Evolutionary conservation across 306 rosid genomes (phyloP), one percentile per base, ranked within the genome.

Genomic region (Vigna radiata): DNA sequence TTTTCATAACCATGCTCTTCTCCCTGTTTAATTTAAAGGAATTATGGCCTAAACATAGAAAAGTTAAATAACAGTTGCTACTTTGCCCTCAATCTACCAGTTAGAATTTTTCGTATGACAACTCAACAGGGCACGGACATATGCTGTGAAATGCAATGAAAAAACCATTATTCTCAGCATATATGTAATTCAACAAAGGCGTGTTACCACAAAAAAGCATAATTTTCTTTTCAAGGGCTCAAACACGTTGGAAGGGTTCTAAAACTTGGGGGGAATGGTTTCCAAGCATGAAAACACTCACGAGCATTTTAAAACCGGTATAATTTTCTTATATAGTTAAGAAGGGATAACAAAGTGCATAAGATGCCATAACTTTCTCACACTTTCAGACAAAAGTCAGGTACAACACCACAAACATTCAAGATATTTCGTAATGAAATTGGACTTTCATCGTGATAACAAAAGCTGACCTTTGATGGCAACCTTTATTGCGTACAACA

Each of bases 1-100:
- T 81, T 90, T 9, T 95, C 99, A 82, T 88, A 83, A 73, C 80
- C 86, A 70, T 86, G 88, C 75, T 92, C 99, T 83, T 92, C 97
- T 33, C 87, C 97, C 97, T 92, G 87, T 80, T 33, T 59, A 82
- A 79, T 77, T 25, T 58, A 58, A 18, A 64, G 54, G 21, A 41
- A 64, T 67, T 33, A 70, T 41, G 73, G 18, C 70, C 81, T 55
- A 47, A 68, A 13, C 73, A 48, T 72, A 41, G 44, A 73, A 61
- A 59, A 48, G 41, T n/a, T 62, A 17, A 49, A 73, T 55, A 69
- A 13, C 44, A 47, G 39, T 49, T 41, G 72, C 68, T 61, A 48
- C 54, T 31, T 33, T 69, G 54, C 23, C 31, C 65, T 23, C 17
- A n/a, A 50, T 39, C 49, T 13, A 58, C 11, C 6, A 3, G 31